Percentiles rank a stretch among this genome's conserved stretches.
Evolutionary conservation across 306 rosid genomes (phyloP).

Genomic region (Nissolia schottii): DNA sequence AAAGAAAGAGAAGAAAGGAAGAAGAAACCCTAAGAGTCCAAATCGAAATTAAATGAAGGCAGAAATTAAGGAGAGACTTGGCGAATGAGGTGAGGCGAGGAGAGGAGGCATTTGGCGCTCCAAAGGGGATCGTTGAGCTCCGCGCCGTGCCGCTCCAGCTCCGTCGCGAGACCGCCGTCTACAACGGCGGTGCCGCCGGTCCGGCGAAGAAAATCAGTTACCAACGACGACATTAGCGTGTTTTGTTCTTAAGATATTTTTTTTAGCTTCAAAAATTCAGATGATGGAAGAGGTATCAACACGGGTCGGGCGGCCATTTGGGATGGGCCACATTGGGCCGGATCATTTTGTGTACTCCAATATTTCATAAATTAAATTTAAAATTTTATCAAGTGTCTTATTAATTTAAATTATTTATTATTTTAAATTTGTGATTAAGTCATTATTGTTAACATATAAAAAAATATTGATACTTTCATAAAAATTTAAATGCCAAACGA

Average conservation of each 20-base stretch:
- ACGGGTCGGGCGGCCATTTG: too few species aligned
- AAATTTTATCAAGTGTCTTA: too few species aligned
- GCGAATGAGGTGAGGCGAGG: conserved; percentile 48
- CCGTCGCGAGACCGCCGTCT: conserved; percentile 57
- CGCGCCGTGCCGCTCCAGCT: conserved; percentile 53
- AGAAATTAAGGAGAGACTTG: conserved; percentile 13
- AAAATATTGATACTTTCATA: too few species aligned
- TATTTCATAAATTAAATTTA: too few species aligned
- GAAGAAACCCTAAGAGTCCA: not conserved
- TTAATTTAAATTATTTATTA: too few species aligned
- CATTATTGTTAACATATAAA: too few species aligned
- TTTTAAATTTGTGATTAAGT: too few species aligned
- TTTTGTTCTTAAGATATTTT: not conserved
- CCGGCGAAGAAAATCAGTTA: conserved; percentile 34
- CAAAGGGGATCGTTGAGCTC: conserved; percentile 58
- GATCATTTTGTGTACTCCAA: too few species aligned
- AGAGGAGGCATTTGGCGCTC: conserved; percentile 56
- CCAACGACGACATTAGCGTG: conserved; percentile 17
- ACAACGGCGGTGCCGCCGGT: conserved; percentile 43
- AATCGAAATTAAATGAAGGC: not conserved
- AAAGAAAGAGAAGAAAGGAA: not conserved
- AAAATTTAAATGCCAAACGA: too few species aligned
- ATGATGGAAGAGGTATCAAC: too few species aligned
- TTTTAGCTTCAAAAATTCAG: not conserved
- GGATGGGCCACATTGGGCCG: too few species aligned